Conservation (phyloP, 2,329 filamentous ascomycete species). For the Colletotrichum sp. region DNA sequence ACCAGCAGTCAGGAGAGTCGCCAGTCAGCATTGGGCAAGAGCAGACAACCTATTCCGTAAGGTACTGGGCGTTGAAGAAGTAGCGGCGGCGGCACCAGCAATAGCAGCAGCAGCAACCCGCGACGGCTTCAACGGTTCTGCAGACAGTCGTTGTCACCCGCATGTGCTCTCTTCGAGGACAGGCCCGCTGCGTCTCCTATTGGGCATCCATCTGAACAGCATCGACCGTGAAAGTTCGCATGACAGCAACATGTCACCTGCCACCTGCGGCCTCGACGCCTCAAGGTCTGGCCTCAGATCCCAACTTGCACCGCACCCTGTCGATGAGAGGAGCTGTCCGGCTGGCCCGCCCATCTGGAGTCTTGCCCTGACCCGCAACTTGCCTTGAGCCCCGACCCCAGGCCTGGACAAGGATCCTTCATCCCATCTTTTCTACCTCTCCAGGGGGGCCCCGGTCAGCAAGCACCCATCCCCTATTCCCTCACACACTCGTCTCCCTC, state of each 20-base stretch:
- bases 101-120: not conserved
- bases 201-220: not conserved
- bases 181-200: not conserved
- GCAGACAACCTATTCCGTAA: not conserved
- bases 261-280: not conserved
- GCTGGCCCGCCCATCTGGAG: not conserved
- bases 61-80: not conserved
- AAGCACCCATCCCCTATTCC: not conserved
- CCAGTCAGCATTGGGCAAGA: not conserved
- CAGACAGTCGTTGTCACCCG: not conserved
- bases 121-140: not conserved
- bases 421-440: not conserved
- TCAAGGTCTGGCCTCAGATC: not conserved
- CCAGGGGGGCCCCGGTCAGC: not conserved
- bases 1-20: not conserved
- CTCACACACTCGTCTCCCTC: not conserved
- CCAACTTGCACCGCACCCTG: not conserved
- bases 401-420: not conserved
- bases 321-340: not conserved
- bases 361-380: not conserved
- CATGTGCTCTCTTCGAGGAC: not conserved
- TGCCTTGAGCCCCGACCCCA: not conserved
- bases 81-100: not conserved
- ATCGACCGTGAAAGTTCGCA: not conserved
- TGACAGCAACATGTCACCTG: not conserved